phyloP scores from a whole-genome alignment of 305 asterid species.

The Fraxinus xanthoxyloides region DNA sequence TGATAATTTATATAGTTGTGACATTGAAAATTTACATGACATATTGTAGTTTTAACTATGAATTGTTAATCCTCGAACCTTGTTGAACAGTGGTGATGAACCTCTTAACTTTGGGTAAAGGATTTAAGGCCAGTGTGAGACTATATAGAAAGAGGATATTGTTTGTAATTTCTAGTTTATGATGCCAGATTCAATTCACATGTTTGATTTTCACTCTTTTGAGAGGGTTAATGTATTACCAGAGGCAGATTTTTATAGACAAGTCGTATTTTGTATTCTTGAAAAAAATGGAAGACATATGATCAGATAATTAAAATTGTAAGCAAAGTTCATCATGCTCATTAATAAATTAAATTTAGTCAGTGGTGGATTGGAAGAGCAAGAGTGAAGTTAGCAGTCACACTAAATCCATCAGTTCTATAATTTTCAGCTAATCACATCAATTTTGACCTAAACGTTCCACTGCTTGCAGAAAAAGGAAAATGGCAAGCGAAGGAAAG shows the following conservation, averaged over 20 bases:
- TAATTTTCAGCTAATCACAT: constrained; percentile 7
- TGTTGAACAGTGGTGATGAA: background rate
- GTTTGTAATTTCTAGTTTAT: background rate
- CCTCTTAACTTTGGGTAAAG: background rate
- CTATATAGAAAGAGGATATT: background rate
- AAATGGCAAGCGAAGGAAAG: constrained; percentile 87
- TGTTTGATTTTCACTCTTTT: constrained; percentile 1
- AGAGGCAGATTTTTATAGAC: background rate
- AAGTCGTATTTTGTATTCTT: background rate
- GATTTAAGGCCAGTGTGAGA: background rate
- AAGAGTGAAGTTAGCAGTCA: background rate
- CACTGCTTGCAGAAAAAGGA: constrained; percentile 77
- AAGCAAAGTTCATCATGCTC: background rate
- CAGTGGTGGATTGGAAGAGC: background rate
- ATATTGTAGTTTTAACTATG: background rate
- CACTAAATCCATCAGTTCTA: background rate
- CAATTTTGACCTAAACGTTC: constrained; percentile 21
- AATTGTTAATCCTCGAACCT: background rate
- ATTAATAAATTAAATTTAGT: background rate
- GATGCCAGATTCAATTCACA: background rate
- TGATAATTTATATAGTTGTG: background rate
- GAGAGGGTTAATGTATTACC: background rate
- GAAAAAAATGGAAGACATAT: constrained; percentile 4
- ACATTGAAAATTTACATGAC: background rate
- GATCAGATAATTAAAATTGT: background rate